Base-by-base conservation (phyloP, 2,329 filamentous ascomycete genomes). In the Arthroderma sp. region DNA sequence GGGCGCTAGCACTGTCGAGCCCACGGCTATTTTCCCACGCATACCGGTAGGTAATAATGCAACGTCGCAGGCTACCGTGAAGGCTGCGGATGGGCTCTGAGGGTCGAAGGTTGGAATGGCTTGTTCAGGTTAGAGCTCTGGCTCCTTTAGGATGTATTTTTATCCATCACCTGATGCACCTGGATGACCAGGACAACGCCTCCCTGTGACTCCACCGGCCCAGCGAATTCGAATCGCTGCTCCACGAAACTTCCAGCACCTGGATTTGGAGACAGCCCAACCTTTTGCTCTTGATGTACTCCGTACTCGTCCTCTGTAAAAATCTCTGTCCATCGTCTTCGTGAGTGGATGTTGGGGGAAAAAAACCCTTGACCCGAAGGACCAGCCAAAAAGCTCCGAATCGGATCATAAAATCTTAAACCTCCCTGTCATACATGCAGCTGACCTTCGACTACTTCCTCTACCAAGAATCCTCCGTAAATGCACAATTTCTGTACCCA, bases 181-280 rank as follows among this genome's bases (percentile, higher is more conserved):
- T 47, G 41, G 47, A 25, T 51, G 47, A 47, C 41, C 47, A n/a
- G 47, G 28, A 51, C 25, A 31, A 23, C 47, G 25, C 25, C 47
- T 51, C 47, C 47, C 33, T 51, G 47, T 51, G 47, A 51, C 47
- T 51, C 47, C 47, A 51, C 47, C 47, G 15, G 8, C 15, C 47
- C 23, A 51, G 25, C 25, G 23, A 31, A 23, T 33, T 51, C 47
- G 47, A 51, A 51, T 51, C 25, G n/a, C 11, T 31, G 28, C 47
- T 51, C 47, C 47, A 51, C 47, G 47, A 51, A 51, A 7, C 47
- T 51, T 51, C 47, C 47, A 51, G n/a, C 13, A 19, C 25, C 6
- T 19, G 25, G n/a, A 13, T 8, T 25, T 38, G 35, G 9, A 13
- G 28, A 11, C 39, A 11, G 4, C 15, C 8, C 19, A 13, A 33